These are phyloP conservation scores for Salmacisia buchloeana DNA, from an alignment of 1,284 basidiomycete genomes.

Conservation along the genomic window DNA sequence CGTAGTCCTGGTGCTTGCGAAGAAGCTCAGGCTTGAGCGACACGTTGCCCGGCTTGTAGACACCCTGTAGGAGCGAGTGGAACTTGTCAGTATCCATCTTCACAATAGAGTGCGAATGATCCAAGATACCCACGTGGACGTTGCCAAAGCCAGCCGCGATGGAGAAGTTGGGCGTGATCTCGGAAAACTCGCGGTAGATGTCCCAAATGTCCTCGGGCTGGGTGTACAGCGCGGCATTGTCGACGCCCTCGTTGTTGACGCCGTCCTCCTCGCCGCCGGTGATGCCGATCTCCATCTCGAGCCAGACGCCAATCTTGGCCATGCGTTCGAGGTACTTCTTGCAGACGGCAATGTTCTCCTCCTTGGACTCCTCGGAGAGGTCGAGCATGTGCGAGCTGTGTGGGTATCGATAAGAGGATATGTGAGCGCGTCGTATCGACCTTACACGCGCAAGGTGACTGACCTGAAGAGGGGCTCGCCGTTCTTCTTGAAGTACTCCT, in stretches of 20 bases:
- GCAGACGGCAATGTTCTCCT: constrained; percentile 91
- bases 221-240: constrained; percentile 91
- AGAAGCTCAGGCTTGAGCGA: constrained; percentile 85
- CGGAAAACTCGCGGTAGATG: constrained; percentile 74
- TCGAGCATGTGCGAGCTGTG: constrained; percentile 92
- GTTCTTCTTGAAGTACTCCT: constrained; percentile 83
- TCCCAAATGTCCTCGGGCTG: constrained; percentile 90
- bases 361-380: constrained; percentile 94
- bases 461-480: constrained; percentile 84
- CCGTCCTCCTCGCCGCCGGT: constrained; percentile 99
- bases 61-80: constrained; percentile 22
- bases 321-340: constrained; percentile 93
- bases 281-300: constrained; percentile 99
- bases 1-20: constrained; percentile 80
- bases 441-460: constrained; percentile 14
- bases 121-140: constrained; percentile 62
- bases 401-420: neutral
- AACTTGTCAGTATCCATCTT: no score
- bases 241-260: constrained; percentile 70
- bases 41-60: constrained; percentile 58
- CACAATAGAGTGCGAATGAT: no score
- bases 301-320: constrained; percentile 79
- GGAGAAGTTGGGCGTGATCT: constrained; percentile 88
- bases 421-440: neutral
- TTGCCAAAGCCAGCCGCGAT: constrained; percentile 96